Evolutionary conservation across 352 stramenopile genomes (phyloP).

Genomic region (Globisporangium parvum): DNA sequence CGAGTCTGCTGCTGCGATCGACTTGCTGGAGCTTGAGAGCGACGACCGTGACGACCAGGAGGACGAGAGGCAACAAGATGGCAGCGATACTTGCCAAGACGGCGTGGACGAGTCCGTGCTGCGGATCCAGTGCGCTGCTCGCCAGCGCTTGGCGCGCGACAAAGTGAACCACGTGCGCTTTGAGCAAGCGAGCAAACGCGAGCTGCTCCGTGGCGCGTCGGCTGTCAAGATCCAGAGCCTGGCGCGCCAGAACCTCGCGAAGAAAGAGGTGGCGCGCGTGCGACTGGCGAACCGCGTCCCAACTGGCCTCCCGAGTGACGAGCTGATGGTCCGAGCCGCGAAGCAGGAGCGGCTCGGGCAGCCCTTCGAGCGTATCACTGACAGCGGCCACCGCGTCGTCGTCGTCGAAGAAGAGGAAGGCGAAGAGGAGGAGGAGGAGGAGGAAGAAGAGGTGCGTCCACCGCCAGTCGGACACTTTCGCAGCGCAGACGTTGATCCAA

Average conservation of each 20-base stretch:
- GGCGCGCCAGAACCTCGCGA: constrained; percentile 38
- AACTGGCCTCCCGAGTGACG: constrained; percentile 21
- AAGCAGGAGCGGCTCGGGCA: not conserved
- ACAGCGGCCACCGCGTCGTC: not conserved
- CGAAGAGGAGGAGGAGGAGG: constrained; percentile 3
- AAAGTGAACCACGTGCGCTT: constrained; percentile 24
- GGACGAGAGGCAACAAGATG: not conserved
- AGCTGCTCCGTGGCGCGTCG: constrained; percentile 8
- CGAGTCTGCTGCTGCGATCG: not conserved
- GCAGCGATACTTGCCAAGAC: not conserved
- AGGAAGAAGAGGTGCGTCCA: not conserved
- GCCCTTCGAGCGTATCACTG: constrained; percentile 3
- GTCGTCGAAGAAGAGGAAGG: no score
- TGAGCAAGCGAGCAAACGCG: constrained; percentile 8
- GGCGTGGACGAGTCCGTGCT: constrained; percentile 17
- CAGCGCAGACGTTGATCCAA: not conserved
- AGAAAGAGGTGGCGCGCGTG: constrained; percentile 27
- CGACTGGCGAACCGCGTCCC: constrained; percentile 21
- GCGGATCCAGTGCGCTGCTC: constrained; percentile 48
- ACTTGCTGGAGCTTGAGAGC: constrained; percentile 7
- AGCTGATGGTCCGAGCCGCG: constrained; percentile 4
- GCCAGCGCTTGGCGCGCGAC: constrained; percentile 26
- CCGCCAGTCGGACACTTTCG: no score
- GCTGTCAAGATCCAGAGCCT: constrained; percentile 28
- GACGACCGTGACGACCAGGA: not conserved